Evolutionary conservation across 129 eudicot genomes (phyloP).

Genomic region (Arctium minus): DNA sequence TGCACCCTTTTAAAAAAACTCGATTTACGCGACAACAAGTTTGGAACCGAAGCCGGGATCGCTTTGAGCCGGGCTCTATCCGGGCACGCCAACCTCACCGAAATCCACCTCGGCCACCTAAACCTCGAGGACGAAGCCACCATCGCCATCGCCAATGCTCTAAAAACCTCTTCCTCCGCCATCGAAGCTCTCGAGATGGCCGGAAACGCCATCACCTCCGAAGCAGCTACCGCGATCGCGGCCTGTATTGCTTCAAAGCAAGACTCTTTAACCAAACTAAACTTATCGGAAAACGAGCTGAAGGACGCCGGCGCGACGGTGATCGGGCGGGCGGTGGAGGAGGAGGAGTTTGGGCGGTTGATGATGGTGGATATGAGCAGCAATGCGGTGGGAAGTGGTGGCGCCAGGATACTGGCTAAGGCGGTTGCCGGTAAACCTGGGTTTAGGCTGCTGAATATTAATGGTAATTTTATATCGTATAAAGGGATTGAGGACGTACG

Average conservation of each 20-base stretch:
- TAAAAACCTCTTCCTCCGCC: conserved; percentile 42
- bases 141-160: conserved; percentile 50
- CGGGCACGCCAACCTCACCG: conserved; percentile 39
- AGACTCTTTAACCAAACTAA: conserved; percentile 42
- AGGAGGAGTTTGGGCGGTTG: conserved; percentile 34
- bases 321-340: conserved; percentile 46
- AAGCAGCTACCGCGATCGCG: conserved; percentile 48
- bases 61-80: conserved; percentile 44
- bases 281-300: conserved; percentile 71
- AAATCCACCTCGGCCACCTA: conserved; percentile 63
- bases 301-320: conserved; percentile 58
- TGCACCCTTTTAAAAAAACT: conserved; percentile 57
- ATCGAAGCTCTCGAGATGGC: conserved; percentile 67
- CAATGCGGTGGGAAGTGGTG: conserved; percentile 44
- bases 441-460: conserved; percentile 56
- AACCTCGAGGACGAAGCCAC: conserved; percentile 63
- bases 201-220: conserved; percentile 67
- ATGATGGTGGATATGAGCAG: conserved; percentile 60
- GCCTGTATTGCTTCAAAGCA: conserved; percentile 49
- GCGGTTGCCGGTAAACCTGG: conserved; percentile 43
- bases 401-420: conserved; percentile 52
- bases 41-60: conserved; percentile 63
- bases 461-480: conserved; percentile 58
- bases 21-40: conserved; percentile 76
- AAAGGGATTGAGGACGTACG: conserved; percentile 62